Evolutionary conservation across 768 basidiomycete genomes (phyloP), one percentile per base, ranked within the genome.

Genomic region (Amanita brunnescens): DNA sequence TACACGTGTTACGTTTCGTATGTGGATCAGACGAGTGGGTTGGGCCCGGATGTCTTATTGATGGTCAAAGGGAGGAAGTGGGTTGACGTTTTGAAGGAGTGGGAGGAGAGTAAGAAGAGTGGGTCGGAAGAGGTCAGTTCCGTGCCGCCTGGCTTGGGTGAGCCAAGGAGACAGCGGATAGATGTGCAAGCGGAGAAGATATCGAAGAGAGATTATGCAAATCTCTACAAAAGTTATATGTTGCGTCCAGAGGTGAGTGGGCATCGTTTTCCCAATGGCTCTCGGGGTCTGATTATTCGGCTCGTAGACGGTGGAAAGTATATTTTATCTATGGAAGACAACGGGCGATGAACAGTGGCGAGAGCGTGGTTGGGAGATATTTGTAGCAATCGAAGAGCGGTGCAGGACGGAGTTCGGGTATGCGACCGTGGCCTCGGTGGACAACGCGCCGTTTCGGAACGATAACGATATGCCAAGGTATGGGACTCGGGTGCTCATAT

Each of bases 401-500:
- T 67, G 81, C 1, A 77, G 71, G 58, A 81, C 79, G 2, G 57
- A 68, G 3, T 69, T 67, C 23, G 87, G 83, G 6, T 90, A 83
- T 56, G 73, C 83, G 0, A 77, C 67, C 51, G 64, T 89, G 6
- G 49, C 57, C 26, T 66, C 66, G 6, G 78, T 85, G 8, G 73
- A 80, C 33, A 24, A 58, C n/a, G 50, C 58, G 2, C 57, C 62
- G 2, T 65, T 70, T 1, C 12, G 54, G 13, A 62, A 70, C 49
- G 62, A 64, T n/a, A 76, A 89, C 52, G 69, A 75, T 10, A 87
- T 87, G 83, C 87, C 87, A 5, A 89, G 86, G 85, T 85, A 29
- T 7, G 26, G 5, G 47, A 46, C n/a, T n/a, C n/a, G n/a, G n/a
- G n/a, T n/a, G n/a, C n/a, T n/a, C n/a, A n/a, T 10, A 38, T 16